phyloP scores from a whole-genome alignment of 139 green algal species.

The Nannochloris sp. region DNA sequence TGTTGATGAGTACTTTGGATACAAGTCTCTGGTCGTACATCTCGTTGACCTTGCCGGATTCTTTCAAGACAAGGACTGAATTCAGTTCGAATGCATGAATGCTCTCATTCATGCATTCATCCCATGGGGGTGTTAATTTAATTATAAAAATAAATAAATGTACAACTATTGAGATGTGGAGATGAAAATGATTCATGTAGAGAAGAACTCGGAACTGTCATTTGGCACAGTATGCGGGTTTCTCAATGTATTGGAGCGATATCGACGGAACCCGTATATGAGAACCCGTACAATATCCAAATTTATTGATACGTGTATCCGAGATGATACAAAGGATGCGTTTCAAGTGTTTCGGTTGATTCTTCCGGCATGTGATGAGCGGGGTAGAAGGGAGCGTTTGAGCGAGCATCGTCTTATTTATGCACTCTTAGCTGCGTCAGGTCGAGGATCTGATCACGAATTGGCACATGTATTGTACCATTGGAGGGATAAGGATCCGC shows the following conservation, averaged over 20 bases:
- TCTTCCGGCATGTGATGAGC: constrained; percentile 46
- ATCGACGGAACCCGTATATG: neutral
- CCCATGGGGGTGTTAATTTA: too few relatives aligned
- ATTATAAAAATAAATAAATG: too few relatives aligned
- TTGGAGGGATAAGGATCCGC: neutral
- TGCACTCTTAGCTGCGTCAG: neutral
- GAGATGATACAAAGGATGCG: constrained; percentile 24
- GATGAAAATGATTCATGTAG: too few relatives aligned
- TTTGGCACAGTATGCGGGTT: constrained; percentile 2
- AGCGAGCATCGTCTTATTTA: constrained; percentile 39
- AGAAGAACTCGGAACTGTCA: neutral
- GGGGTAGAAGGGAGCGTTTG: constrained; percentile 36
- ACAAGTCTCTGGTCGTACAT: too few relatives aligned
- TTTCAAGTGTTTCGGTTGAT: constrained; percentile 53
- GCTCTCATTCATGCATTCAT: too few relatives aligned
- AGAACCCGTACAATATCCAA: constrained; percentile 17
- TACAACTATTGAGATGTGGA: too few relatives aligned
- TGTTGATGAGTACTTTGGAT: too few relatives aligned
- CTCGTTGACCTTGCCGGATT: too few relatives aligned
- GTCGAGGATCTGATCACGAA: neutral
- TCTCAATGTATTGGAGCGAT: neutral
- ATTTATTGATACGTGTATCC: constrained; percentile 33
- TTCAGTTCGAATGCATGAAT: too few relatives aligned
- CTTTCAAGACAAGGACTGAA: too few relatives aligned
- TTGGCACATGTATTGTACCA: neutral